Evolutionary conservation across 352 stramenopile species (phyloP).

Genomic region (Phytophthora idaei): DNA sequence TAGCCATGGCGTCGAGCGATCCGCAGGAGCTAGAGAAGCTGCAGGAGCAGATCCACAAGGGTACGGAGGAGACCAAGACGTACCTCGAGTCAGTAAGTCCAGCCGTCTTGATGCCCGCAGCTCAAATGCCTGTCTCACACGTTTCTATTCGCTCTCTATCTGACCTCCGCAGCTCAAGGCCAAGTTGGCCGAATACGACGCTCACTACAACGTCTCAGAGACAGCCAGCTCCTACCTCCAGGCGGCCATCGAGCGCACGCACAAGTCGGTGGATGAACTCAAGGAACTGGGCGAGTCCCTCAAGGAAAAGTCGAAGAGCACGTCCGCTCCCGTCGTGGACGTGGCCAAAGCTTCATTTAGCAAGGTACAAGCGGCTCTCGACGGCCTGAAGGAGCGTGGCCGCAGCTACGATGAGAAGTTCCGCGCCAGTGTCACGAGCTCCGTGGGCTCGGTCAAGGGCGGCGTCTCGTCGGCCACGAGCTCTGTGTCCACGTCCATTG

Average conservation of each 20-base stretch:
- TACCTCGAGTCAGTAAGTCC: constrained; percentile 55
- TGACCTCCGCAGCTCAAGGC: constrained; percentile 43
- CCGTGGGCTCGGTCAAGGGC: constrained; percentile 50
- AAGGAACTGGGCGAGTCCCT: constrained; percentile 61
- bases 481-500: constrained; percentile 69
- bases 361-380: constrained; percentile 58
- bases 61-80: constrained; percentile 76
- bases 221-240: constrained; percentile 73
- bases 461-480: constrained; percentile 42
- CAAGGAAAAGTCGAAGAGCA: constrained; percentile 57
- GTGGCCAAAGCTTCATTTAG: constrained; percentile 60
- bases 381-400: constrained; percentile 62
- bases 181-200: constrained; percentile 66
- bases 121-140: neutral
- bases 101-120: neutral
- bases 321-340: constrained; percentile 53
- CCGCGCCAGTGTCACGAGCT: constrained; percentile 46
- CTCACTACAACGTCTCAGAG: constrained; percentile 73
- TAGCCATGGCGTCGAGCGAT: constrained; percentile 27
- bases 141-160: neutral
- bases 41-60: constrained; percentile 71
- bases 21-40: constrained; percentile 62
- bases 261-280: constrained; percentile 78
- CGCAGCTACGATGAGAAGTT: constrained; percentile 76
- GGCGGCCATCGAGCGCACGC: constrained; percentile 63